phyloP scores from a whole-genome alignment of 495 filamentous ascomycete species.

The Penicillium simplicissimum region DNA sequence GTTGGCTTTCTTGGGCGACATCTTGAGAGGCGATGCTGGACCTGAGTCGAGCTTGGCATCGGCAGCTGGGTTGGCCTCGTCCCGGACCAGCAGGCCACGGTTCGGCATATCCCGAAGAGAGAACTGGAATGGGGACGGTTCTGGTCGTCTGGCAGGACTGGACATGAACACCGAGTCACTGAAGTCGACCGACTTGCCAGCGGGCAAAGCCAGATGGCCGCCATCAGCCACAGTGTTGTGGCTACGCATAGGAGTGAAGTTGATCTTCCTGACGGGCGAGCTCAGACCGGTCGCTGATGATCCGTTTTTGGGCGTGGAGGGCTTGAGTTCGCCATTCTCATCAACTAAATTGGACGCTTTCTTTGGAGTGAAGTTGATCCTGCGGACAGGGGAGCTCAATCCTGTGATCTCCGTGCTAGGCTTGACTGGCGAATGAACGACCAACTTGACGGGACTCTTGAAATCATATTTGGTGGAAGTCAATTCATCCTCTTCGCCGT shows the following conservation, averaged over 20 bases:
- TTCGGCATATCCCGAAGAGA: slow-evolving; percentile 39
- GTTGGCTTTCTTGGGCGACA: slow-evolving; percentile 46
- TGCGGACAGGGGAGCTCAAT: slow-evolving; percentile 44
- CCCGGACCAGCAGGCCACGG: slow-evolving; percentile 26
- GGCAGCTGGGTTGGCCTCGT: slow-evolving; percentile 15
- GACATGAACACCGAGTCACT: slow-evolving; percentile 44
- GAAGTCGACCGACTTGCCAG: slow-evolving; percentile 37
- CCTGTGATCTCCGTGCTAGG: slow-evolving; percentile 25
- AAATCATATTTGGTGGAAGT: slow-evolving; percentile 42
- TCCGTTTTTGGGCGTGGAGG: slow-evolving; percentile 29
- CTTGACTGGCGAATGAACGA: slow-evolving; percentile 46
- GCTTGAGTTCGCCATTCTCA: slow-evolving; percentile 40
- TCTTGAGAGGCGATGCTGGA: slow-evolving; percentile 41
- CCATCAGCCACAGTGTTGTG: slow-evolving; percentile 24
- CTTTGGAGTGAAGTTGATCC: slow-evolving; percentile 40
- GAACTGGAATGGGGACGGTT: slow-evolving; percentile 52
- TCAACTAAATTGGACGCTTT: slow-evolving; percentile 32
- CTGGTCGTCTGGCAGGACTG: slow-evolving; percentile 52
- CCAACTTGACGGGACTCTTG: slow-evolving; percentile 29
- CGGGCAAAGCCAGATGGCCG: slow-evolving; percentile 27
- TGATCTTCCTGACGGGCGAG: slow-evolving; percentile 36
- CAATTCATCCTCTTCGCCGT: slow-evolving; percentile 55
- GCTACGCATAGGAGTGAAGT: slow-evolving; percentile 32
- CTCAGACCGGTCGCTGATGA: slow-evolving; percentile 25
- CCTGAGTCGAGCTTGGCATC: slow-evolving; percentile 34